Percentiles rank a stretch among this genome's conserved stretches.
Conservation (phyloP, 2,329 filamentous ascomycete genomes). For the Aquanectria penicillioides region DNA sequence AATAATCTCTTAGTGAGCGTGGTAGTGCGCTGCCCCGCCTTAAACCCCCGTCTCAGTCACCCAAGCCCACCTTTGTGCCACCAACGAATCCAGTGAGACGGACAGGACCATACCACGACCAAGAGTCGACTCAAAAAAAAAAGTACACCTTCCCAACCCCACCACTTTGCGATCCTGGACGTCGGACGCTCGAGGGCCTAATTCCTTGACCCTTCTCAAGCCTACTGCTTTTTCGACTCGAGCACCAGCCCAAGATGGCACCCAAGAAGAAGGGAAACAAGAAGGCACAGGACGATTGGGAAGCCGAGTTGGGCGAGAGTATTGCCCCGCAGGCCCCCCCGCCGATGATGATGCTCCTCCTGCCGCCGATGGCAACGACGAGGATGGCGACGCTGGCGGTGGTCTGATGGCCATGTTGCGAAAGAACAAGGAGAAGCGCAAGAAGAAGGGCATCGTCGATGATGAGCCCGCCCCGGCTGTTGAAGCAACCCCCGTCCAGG, state of each 20-base stretch:
- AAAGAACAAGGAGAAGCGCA: conserved; percentile 86
- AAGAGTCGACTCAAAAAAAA: conserved; percentile 23
- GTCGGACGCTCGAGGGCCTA: conserved; percentile 16
- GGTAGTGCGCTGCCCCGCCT: conserved; percentile 18
- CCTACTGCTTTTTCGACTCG: conserved; percentile 28
- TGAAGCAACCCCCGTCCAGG: conserved; percentile 73
- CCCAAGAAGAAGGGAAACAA: conserved; percentile 95
- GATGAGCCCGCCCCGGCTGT: conserved; percentile 54
- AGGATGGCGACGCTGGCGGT: conserved; percentile 66
- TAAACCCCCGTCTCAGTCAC: conserved; percentile 10
- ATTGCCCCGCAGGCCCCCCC: conserved; percentile 67
- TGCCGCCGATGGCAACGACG: conserved; percentile 59
- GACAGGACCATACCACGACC: conserved; percentile 17
- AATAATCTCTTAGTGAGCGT: conserved; percentile 2
- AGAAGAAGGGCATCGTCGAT: conserved; percentile 83
- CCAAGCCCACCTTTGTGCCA: conserved; percentile 20
- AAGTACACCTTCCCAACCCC: conserved; percentile 18
- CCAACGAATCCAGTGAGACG: conserved; percentile 10
- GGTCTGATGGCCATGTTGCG: conserved; percentile 83
- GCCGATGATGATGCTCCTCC: conserved; percentile 59
- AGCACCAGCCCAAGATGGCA: conserved; percentile 69
- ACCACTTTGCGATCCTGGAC: conserved; percentile 32
- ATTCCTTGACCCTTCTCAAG: too few species aligned
- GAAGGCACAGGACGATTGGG: conserved; percentile 90
- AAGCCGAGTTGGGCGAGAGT: conserved; percentile 87